Conservation (phyloP, 805 yeast species). For the Metschnikowia cubensis region DNA sequence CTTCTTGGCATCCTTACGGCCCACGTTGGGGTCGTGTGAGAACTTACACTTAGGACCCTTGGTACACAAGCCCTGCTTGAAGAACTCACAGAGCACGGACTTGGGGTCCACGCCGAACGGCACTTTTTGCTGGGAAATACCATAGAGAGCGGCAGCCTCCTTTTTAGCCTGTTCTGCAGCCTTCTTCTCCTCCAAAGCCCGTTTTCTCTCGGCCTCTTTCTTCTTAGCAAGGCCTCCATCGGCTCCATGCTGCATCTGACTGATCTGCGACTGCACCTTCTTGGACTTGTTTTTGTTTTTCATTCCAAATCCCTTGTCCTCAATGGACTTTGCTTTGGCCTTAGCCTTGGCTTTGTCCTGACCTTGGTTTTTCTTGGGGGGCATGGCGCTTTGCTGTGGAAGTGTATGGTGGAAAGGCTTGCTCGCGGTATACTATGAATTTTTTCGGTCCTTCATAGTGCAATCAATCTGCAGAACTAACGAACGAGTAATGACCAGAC, state of each 20-base stretch:
- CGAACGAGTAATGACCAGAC: not conserved
- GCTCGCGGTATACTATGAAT: conserved; percentile 1
- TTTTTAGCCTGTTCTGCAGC: conserved; percentile 86
- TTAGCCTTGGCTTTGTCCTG: conserved; percentile 62
- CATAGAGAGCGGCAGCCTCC: conserved; percentile 79
- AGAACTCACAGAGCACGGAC: conserved; percentile 83
- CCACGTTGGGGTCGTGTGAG: conserved; percentile 82
- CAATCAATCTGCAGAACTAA: conserved; percentile 4
- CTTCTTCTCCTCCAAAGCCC: conserved; percentile 73
- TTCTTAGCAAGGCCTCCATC: conserved; percentile 55
- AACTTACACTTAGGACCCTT: conserved; percentile 87
- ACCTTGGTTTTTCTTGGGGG: conserved; percentile 66
- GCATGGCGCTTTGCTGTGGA: conserved; percentile 43
- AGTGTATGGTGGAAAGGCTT: not conserved
- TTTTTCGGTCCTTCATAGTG: conserved; percentile 1
- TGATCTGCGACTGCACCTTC: conserved; percentile 67
- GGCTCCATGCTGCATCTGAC: conserved; percentile 38
- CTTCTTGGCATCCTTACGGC: conserved; percentile 83
- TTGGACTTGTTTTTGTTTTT: conserved; percentile 93
- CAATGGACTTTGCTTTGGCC: conserved; percentile 61
- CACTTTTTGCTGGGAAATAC: conserved; percentile 72
- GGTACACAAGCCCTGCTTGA: conserved; percentile 82
- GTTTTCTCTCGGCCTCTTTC: conserved; percentile 69
- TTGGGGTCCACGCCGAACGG: conserved; percentile 98
- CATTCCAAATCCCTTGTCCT: conserved; percentile 89